A percentile compares a stretch with the other conserved stretches of the same genome.
phyloP scores from a whole-genome alignment of 495 filamentous ascomycete species.

The Wilcoxina mikolae region DNA sequence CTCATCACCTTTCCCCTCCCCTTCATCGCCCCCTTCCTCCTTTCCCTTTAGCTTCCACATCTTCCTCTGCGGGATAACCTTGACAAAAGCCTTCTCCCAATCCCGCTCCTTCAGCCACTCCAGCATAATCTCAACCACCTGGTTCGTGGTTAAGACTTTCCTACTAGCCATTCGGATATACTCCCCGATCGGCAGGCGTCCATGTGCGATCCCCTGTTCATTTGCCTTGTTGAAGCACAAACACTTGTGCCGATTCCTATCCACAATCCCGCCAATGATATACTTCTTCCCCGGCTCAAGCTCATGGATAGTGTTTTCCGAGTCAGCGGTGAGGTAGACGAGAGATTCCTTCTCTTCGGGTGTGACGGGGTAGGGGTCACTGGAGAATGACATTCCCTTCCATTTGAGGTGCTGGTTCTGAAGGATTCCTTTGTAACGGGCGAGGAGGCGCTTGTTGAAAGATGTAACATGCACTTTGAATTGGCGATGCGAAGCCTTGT shows the following conservation, averaged over 20 bases:
- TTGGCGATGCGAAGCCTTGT: constrained; percentile 47
- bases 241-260: constrained; percentile 78
- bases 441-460: constrained; percentile 58
- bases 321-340: constrained; percentile 81
- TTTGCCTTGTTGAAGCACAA: constrained; percentile 66
- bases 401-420: constrained; percentile 53
- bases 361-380: constrained; percentile 31
- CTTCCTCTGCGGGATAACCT: constrained; percentile 78
- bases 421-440: constrained; percentile 63
- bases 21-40: constrained; percentile 24
- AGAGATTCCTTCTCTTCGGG: constrained; percentile 36
- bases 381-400: constrained; percentile 58
- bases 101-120: constrained; percentile 75
- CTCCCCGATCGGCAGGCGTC: constrained; percentile 80
- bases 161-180: constrained; percentile 79
- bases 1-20: constrained; percentile 21
- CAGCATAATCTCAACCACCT: constrained; percentile 92
- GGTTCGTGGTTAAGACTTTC: constrained; percentile 75
- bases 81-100: constrained; percentile 79
- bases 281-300: constrained; percentile 78
- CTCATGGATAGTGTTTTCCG: constrained; percentile 58
- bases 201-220: constrained; percentile 62
- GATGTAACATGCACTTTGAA: constrained; percentile 59
- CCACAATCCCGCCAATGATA: constrained; percentile 86
- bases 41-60: constrained; percentile 41